Evolutionary conservation across 2,329 filamentous ascomycete genomes (phyloP), one percentile per base, ranked within the genome.

Genomic region (Paracorniculantispora psalliotae): DNA sequence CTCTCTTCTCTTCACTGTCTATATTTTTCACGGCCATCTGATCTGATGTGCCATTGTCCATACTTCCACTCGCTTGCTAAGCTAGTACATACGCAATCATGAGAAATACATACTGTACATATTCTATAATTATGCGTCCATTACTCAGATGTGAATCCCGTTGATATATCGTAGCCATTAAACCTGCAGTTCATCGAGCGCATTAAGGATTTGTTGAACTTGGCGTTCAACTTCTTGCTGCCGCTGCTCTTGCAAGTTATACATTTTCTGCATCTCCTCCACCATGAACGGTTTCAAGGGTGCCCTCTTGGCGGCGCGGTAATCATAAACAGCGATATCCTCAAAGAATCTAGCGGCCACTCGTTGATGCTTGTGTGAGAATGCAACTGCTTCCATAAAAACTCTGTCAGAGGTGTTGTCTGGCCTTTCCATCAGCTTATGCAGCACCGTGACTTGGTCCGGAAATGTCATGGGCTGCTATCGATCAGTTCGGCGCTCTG

Each of bases 381-480:
- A 70, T 52, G 96, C 79, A n/a, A 85, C 69, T 52, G 79, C 82
- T 64, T 86, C 80, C 59, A 86, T 70, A 57, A 82, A 71, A 62
- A 93, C 82, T 21, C 82, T 80, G 19, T 74, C 67, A 0, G 74
- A 72, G 2, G 63, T 63, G 21, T 67, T 61, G 19, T 67, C 61
- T 2, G 85, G 87, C 59, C 79, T 72, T 25, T 73, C 71, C 2
- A 80, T 75, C 13, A 96, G 81, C 70, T 88, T 92, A 74, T 96
- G 91, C 66, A 93, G 88, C 21, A 94, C 90, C 0, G 89, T 91
- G 62, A 96, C 84, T 51, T 83, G 82, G 71, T 96, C 92, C 0
- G 92, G 92, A 72, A 84, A 96, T 35, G 81, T 87, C 83, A 96
- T 88, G 17, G 92, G 91, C 89, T 91, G 64, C 49, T 59, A 28